Evolutionary conservation across 148 eudicot genomes (phyloP), one percentile per base, ranked within the genome.

Genomic region (Chenopodium album): DNA sequence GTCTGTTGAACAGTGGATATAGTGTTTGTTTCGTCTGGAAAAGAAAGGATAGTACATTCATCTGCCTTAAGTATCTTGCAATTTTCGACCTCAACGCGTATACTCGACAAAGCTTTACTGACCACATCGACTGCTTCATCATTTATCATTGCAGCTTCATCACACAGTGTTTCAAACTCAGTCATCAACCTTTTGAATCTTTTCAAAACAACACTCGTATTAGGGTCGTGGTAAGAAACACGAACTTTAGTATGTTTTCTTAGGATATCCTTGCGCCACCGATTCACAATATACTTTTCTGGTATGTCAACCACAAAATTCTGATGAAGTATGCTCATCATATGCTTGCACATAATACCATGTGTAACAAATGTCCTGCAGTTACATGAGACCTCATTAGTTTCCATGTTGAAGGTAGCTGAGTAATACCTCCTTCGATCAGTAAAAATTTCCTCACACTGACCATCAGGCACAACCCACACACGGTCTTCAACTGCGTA

Each of bases 221-320:
- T 72, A 7, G 75, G 75, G 75, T 72, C 75, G 44, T 72, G 75
- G n/a, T 72, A 72, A 3, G 75, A 52, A 44, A 72, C 75, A 20
- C 44, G 41, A 22, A 72, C 75, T 46, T 12, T 72, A 22, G 54
- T 4, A 44, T 72, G 52, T 19, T 72, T 72, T n/a, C 75, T 37
- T 46, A 28, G 26, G 17, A 72, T 20, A 20, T 72, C 75, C 54
- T 72, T 72, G 11, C 75, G 17, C 75, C 75, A 72, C 20, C 75
- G 48, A 16, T 26, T 37, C 5, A 72, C 16, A 14, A 72, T 46
- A 44, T 72, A 72, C 22, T 44, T 72, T 26, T 72, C 54, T 16
- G 75, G 75, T 4, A 46, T 22, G 26, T 34, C 44, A 23, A 13
- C 29, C 29, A 34, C 22, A 8, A 20, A 7, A 26, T 37, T 20